Evolutionary conservation across 371 early-diverging fungal genomes (phyloP), one percentile per base, ranked within the genome.

Genomic region (Mortierella polycephala): DNA sequence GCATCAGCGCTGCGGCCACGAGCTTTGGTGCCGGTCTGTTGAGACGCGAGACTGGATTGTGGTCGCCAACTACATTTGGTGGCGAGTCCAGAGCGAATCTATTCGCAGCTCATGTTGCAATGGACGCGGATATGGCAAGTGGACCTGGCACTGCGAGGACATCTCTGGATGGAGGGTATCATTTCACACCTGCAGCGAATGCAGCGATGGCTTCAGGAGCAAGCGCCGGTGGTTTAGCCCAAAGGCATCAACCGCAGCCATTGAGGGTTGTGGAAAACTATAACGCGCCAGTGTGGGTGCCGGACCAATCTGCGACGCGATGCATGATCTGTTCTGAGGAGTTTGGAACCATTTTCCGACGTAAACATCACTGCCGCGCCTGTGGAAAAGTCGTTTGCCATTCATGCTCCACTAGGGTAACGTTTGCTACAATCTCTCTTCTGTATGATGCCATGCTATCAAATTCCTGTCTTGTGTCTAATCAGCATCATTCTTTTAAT

Each of bases 371-470:
- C 69, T 92, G 92, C 67, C 83, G 93, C 23, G 84, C 86, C 5
- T 92, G 94, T 67, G 94, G 94, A 23, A 88, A 86, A 55, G 84
- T 93, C 21, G 90, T 91, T 20, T 93, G 93, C 72, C 85, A 87
- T 56, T 75, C 84, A 9, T 93, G 93, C 66, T 92, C 92, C 11
- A 76, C 87, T 60, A 82, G 74, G 4, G 83, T 83, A 79, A 59
- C 67, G 58, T 41, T 18, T 18, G 18, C 41, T 30, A 11, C 37
- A 9, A 7, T 30, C 11, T 20, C 7, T 30, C 3, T 44, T 40
- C 1, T 53, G 12, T 53, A 6, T 16, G 20, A 16, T 7, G n/a
- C n/a, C 54, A 53, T 20, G 8, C 21, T 10, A 41, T 64, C 51
- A 39, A 11, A 6, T 6, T 55, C 44, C 46, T 5, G 30, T 2